Base-by-base conservation (phyloP, 106 monocot species). In the Allium fistulosum region DNA sequence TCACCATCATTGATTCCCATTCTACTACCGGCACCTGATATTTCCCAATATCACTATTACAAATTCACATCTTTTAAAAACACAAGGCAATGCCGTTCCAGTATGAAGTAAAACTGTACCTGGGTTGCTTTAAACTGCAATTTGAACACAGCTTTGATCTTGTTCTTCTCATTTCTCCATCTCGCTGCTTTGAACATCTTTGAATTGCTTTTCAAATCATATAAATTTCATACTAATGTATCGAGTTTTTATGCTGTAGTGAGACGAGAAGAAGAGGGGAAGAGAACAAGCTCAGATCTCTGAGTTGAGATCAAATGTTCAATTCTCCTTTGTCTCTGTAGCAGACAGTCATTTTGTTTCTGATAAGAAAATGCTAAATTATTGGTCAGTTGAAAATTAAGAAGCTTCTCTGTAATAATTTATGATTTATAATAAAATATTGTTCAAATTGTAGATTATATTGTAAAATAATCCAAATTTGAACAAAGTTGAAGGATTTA, bases 151-250 rank as follows among this genome's bases (percentile, higher is more conserved):
- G 83, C 99, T 53, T 83, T 93, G 87, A 85, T 80, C 83, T 72
- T 92, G 90, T 81, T 90, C 87, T 72, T 93, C 67, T 90, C 99
- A 72, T 75, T 84, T 74, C 80, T 80, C 99, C 99, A 93, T 76
- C 83, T 83, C 7, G 77, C 74, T 51, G 84, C 57, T 69, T 83
- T 99, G 77, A 93, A 93, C 99, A 99, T 99, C 66, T 81, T 80
- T 49, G 61, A 68, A 37, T n/a, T 56, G 7, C 27, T 14, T 10
- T 68, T 68, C 0, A 22, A 62, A 9, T 28, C 4, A 3, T 10
- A 28, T 22, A 1, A 9, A 10, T 17, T 10, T 62, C 27, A 62
- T 22, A 7, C 26, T 4, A 13, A 17, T 26, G 45, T 62, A 28
- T 22, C 0, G 26, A 62, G 62, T 22, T 22, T 22, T 22, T 22